Base-by-base conservation (phyloP, 306 rosid genomes). In the Myrica gale region DNA sequence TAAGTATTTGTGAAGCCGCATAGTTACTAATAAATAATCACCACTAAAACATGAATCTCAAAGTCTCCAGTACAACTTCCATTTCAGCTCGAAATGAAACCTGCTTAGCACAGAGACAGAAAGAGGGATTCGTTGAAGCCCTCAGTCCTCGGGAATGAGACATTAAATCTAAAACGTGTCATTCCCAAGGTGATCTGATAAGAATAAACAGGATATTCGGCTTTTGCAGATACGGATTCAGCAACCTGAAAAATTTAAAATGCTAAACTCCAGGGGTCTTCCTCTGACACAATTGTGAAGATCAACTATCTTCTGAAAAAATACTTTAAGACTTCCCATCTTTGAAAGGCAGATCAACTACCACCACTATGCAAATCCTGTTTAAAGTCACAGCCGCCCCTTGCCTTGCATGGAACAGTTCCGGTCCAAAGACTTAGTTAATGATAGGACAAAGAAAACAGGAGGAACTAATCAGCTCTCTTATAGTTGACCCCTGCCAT, bases 211-310 rank as follows among this genome's bases (percentile, higher is more conserved):
- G 52, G 26, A 70, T 23, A 23, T 20, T 20, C 41, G 19, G 6
- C 32, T 50, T n/a, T 56, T 17, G 66, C 62, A 67, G 23, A 26
- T 56, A 32, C n/a, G 9, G 37, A 4, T 39, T 63, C 2, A 15
- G 21, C 19, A 32, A 39, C 56, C 54, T 54, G 7, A 10, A 46
- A 23, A 16, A 69, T 69, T 5, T 0, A 7, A 26, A 26, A 70
- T 37, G 84, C 54, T 62, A 52, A 70, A 3, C 41, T 60, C 65
- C 75, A 41, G 4, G 0, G 54, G 68, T 10, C 55, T 57, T 32
- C 13, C 10, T 48, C 50, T 58, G 70, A 73, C 62, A 42, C 60
- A 8, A 32, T 23, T 71, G 19, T 17, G 63, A 75, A 68, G 65
- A 68, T 39, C 76, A 58, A 51, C 42, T 37, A 17, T 48, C 42